Base-by-base conservation (phyloP, 208 protist species). In the Leishmania martiniquensis region DNA sequence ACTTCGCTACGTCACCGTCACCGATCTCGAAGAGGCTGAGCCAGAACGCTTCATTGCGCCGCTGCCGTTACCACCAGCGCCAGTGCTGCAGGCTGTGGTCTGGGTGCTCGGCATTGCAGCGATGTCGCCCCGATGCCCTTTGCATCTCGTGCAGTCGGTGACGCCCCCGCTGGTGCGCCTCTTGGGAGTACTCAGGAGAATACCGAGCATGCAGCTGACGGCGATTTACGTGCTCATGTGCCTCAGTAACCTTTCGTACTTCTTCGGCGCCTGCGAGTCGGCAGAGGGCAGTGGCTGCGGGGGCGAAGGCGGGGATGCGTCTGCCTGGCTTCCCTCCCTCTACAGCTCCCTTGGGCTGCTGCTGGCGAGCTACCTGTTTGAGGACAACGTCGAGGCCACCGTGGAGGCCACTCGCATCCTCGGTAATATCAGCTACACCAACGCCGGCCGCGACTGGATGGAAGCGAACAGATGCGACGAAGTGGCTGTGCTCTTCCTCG, bases 201-300 rank as follows among this genome's bases (percentile, higher is more conserved):
- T 5, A 17, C 66, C 84, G 32, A 60, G 67, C 15, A 89, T 80
- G 70, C 85, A 83, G 32, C 72, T 88, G 32, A 91, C 89, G 1
- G 83, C 82, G 25, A 77, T 96, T 29, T 93, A 94, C 78, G 86
- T 89, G 9, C 85, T 96, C 62, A 96, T 96, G 92, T 90, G 85
- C 59, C 70, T 96, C 42, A 94, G 90, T 76, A 96, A 96, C 69
- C 84, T 96, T 54, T 94, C 90, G 25, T 96, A 87, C 77, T 95
- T 91, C 65, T 96, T 95, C 75, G 76, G 79, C 75, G 73, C 83
- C 44, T 73, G 93, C 22, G 90, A 93, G 69, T 74, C 66, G 57
- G 63, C 39, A 47, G 79, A 87, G 25, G 39, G 5, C 47, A 37
- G 25, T n/a, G 25, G 52, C 45, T 76, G 60, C 52, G 75, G 34